Conservation (phyloP, 2,329 filamentous ascomycete genomes). For the Xylaria hypoxylon region DNA sequence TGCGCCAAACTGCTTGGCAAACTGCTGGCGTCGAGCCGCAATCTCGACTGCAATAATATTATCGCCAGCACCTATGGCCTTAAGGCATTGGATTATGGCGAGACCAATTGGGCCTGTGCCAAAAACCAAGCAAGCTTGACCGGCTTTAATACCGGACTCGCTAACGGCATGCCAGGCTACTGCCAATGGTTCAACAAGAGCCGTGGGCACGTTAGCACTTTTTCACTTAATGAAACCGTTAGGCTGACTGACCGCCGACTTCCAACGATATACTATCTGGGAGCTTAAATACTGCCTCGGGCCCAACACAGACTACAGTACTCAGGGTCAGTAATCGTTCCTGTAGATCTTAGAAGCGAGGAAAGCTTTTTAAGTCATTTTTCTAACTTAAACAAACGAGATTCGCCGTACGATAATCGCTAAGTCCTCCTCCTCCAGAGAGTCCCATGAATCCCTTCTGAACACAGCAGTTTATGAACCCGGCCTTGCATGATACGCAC, state of each 20-base stretch:
- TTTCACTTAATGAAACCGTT: neutral
- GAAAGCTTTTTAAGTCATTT: too few relatives aligned
- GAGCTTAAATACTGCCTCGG: conserved; percentile 60
- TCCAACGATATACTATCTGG: conserved; percentile 65
- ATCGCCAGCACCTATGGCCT: conserved; percentile 62
- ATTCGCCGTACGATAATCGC: conserved; percentile 55
- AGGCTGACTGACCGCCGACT: conserved; percentile 53
- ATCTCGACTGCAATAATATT: conserved; percentile 71
- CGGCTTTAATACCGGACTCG: conserved; percentile 58
- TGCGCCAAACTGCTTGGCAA: conserved; percentile 66
- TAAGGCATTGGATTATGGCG: conserved; percentile 68
- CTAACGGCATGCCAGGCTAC: conserved; percentile 74
- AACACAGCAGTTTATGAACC: conserved; percentile 68
- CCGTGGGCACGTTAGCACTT: conserved; percentile 46
- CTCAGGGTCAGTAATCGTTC: neutral
- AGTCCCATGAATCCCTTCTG: conserved; percentile 56
- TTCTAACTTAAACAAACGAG: too few relatives aligned
- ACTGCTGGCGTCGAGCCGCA: conserved; percentile 60
- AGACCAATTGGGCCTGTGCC: conserved; percentile 74
- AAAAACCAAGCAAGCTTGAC: conserved; percentile 64
- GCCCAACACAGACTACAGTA: conserved; percentile 59
- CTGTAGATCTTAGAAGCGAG: too few relatives aligned
- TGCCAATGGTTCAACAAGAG: conserved; percentile 71
- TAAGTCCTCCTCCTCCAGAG: conserved; percentile 65
- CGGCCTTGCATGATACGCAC: conserved; percentile 66